phyloP scores from a whole-genome alignment of 768 basidiomycete genomes.

The Tremella mesenterica region DNA sequence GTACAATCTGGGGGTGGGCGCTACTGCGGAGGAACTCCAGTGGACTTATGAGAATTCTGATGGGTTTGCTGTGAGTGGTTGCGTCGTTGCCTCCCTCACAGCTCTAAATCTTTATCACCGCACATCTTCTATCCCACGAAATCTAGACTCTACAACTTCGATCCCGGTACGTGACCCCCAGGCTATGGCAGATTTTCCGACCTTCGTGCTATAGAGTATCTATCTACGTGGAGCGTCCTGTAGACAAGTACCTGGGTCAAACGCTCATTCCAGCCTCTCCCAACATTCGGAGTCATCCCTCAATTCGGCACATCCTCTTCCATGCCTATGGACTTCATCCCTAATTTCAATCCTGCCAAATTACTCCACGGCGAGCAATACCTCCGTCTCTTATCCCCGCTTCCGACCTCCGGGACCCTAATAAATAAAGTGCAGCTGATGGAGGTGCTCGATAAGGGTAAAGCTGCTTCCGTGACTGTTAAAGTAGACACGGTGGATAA shows the following conservation, averaged over 20 bases:
- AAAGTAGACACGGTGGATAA: slow-evolving; percentile 74
- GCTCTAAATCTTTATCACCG: no score
- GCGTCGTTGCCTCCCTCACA: no score
- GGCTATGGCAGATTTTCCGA: no score
- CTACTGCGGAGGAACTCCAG: slow-evolving; percentile 81
- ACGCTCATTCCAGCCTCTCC: slow-evolving; percentile 52
- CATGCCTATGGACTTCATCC: slow-evolving; percentile 63
- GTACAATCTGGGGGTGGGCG: slow-evolving; percentile 92
- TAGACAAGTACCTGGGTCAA: no score
- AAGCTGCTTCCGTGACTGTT: slow-evolving; percentile 79
- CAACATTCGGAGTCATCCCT: slow-evolving; percentile 92
- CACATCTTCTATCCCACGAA: no score
- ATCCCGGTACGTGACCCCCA: no score
- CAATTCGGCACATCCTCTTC: slow-evolving; percentile 68
- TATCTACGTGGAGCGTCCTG: background rate
- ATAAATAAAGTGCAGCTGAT: slow-evolving; percentile 63
- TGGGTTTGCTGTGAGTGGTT: slow-evolving; percentile 51
- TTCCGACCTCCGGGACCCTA: slow-evolving; percentile 75
- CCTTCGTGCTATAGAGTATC: no score
- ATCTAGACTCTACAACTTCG: no score
- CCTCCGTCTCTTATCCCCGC: slow-evolving; percentile 70
- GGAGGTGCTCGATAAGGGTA: slow-evolving; percentile 56
- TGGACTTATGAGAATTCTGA: slow-evolving; percentile 88
- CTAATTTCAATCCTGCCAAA: slow-evolving; percentile 92
- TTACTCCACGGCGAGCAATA: slow-evolving; percentile 98